Base-by-base conservation (phyloP, 257 asterid genomes). In the Mentha longifolia region DNA sequence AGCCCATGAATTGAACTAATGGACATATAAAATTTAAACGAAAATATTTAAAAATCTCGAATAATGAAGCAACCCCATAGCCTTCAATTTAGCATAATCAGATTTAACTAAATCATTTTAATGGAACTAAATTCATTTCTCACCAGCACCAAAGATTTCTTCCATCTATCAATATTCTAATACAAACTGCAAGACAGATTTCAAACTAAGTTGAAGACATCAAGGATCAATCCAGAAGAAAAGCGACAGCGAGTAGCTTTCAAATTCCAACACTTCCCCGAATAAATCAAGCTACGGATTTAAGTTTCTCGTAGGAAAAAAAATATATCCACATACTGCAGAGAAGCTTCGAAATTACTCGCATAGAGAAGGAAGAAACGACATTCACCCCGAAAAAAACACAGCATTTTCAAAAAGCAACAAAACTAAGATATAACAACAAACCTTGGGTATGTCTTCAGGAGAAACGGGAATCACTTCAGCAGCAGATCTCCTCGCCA, bases 381-480 rank as follows among this genome's bases (percentile, higher is more conserved):
- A 63, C 58, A 64, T 70, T 30, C 1, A 54, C 56, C 46, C 43
- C n/a, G 31, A 42, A 54, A 51, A 13, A 5, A 55, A 31, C 16
- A 14, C 52, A 43, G 43, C 72, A 69, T 15, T 33, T 13, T 12
- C 43, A n/a, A 13, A 37, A 64, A 42, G 3, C 12, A 9, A 42
- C 67, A 42, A 20, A 28, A 33, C 14, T 15, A 25, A 16, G 25
- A 15, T 22, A 37, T 20, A 0, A 51, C 25, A 9, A 16, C 15
- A 67, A 22, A 89, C 95, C 92, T 86, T 79, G 0, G 85, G 80
- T 0, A 77, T 31, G 74, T 89, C 92, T 59, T 83, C 91, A 16
- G 90, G 93, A 59, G 93, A 78, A 49, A 88, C 70, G 1, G 95
- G 97, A 13, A 87, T 65, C 49, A 85, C 80, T 65, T 76, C 76